Evolutionary conservation across 83 land plant species (phyloP).

Genomic region (Picea abies): DNA sequence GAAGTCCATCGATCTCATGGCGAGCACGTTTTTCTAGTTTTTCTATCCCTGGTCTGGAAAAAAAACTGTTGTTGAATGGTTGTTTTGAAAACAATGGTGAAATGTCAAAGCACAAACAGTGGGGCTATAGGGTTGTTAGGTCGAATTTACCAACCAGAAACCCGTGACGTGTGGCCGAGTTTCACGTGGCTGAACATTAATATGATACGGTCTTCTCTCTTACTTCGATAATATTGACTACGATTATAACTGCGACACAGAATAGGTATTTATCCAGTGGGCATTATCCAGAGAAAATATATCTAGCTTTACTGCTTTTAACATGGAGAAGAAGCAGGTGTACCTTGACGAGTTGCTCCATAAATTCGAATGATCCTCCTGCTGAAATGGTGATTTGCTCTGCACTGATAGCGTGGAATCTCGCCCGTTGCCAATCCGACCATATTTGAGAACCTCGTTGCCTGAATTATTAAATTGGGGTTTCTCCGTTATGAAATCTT

Average conservation of each 20-base stretch:
- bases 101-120: not conserved
- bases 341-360: constrained; percentile 68
- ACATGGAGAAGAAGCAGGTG: not conserved
- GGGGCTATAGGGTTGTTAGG: no score
- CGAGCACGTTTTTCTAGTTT: no score
- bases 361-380: constrained; percentile 13
- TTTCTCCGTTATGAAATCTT: not conserved
- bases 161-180: not conserved
- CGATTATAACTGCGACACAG: not conserved
- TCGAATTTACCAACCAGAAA: no score
- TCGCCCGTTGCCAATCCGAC: not conserved
- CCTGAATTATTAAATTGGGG: not conserved
- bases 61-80: constrained; percentile 4
- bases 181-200: constrained; percentile 5
- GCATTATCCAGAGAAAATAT: not conserved
- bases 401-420: not conserved
- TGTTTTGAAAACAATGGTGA: not conserved
- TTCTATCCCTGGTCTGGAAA: not conserved
- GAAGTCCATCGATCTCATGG: no score
- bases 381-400: constrained; percentile 3
- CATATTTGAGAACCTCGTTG: not conserved
- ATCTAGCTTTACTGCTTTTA: not conserved
- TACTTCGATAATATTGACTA: not conserved
- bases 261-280: constrained; percentile 1
- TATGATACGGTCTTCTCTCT: not conserved